phyloP scores from a whole-genome alignment of 352 stramenopile genomes.

The Phytopythium delawarense region DNA sequence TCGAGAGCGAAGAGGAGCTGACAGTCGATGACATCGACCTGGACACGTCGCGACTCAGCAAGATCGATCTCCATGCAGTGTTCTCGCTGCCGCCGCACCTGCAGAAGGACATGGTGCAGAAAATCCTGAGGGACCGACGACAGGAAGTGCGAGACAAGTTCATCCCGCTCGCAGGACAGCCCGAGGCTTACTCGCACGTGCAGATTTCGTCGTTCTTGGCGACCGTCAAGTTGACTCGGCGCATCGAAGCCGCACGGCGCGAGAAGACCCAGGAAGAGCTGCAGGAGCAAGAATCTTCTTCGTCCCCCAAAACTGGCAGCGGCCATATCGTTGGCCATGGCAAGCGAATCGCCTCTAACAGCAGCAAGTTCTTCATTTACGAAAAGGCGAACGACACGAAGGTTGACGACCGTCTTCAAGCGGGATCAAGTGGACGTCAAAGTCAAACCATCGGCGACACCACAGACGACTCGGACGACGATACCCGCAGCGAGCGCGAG shows the following conservation, averaged over 20 bases:
- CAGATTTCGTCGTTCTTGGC: conserved; percentile 96
- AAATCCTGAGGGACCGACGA: conserved; percentile 84
- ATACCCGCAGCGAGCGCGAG: conserved; percentile 7
- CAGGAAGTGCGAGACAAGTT: conserved; percentile 93
- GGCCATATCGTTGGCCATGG: conserved; percentile 24
- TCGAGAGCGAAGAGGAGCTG: conserved; percentile 29
- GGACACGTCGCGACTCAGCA: conserved; percentile 47
- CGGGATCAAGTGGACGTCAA: background rate
- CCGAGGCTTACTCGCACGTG: conserved; percentile 92
- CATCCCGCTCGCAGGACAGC: conserved; percentile 93
- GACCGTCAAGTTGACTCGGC: conserved; percentile 87
- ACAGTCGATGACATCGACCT: conserved; percentile 61
- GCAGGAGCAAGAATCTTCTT: conserved; percentile 17
- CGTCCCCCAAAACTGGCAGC: background rate
- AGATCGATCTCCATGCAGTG: conserved; percentile 85
- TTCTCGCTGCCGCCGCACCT: conserved; percentile 84
- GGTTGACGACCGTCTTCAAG: background rate
- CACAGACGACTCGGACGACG: conserved; percentile 15
- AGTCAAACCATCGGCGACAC: background rate
- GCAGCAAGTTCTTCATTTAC: conserved; percentile 72
- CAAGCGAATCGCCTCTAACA: conserved; percentile 78
- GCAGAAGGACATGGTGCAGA: conserved; percentile 91
- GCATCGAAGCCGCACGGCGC: conserved; percentile 50
- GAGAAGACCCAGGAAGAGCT: conserved; percentile 57
- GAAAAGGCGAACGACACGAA: conserved; percentile 28